These are phyloP conservation scores for Hypholoma sublateritium DNA, from an alignment of 768 basidiomycete genomes.

Conservation along the genomic window DNA sequence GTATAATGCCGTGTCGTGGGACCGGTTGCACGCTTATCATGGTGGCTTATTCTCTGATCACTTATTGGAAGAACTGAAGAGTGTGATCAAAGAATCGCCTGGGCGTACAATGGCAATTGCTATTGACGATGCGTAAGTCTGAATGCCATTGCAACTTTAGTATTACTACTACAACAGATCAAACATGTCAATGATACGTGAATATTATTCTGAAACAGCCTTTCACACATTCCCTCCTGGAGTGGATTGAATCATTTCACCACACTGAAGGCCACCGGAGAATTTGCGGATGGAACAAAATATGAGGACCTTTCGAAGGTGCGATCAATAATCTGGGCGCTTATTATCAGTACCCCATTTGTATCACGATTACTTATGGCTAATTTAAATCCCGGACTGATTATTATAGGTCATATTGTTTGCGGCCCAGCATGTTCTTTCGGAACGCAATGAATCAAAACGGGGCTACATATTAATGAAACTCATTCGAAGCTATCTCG, in stretches of 20 bases:
- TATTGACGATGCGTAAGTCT: slow-evolving; percentile 6
- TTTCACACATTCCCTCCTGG: too few relatives aligned
- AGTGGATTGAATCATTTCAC: too few relatives aligned
- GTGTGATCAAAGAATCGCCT: slow-evolving; percentile 5
- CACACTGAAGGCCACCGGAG: too few relatives aligned
- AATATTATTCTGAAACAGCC: too few relatives aligned
- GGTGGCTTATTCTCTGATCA: slow-evolving; percentile 33
- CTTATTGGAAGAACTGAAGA: slow-evolving; percentile 28
- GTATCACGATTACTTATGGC: too few relatives aligned
- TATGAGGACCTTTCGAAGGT: too few relatives aligned
- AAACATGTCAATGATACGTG: background rate
- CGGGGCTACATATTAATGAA: slow-evolving; percentile 26
- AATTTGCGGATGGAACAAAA: too few relatives aligned
- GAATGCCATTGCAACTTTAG: slow-evolving; percentile 24
- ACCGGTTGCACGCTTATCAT: slow-evolving; percentile 31
- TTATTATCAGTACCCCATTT: too few relatives aligned
- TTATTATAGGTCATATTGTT: slow-evolving; percentile 26
- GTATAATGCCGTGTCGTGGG: slow-evolving; percentile 33
- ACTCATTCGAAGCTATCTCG: slow-evolving; percentile 29
- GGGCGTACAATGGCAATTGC: background rate
- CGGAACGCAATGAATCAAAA: background rate
- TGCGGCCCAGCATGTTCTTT: slow-evolving; percentile 23
- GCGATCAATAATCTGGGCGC: too few relatives aligned
- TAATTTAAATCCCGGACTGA: too few relatives aligned
- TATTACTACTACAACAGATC: background rate